A percentile compares a stretch with the other conserved stretches of the same genome.
These are phyloP conservation scores for Diplodia mutila DNA, from an alignment of 2,329 filamentous ascomycete species.

Conservation along the genomic window DNA sequence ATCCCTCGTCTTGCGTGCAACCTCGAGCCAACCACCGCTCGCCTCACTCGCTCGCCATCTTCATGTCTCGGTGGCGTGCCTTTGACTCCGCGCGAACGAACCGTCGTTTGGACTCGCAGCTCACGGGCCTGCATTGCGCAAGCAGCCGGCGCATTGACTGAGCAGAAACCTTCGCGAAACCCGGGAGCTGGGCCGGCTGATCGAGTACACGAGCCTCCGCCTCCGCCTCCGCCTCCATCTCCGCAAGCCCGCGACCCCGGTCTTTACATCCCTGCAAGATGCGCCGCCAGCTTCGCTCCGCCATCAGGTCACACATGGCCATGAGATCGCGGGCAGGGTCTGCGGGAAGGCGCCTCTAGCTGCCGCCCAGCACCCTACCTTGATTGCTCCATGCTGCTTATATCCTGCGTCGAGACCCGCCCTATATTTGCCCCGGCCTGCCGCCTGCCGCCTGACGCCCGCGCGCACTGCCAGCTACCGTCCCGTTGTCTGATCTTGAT, in stretches of 20 bases:
- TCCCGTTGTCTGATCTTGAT: neutral
- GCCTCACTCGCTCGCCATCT: neutral
- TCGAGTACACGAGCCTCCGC: neutral
- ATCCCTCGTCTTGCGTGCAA: neutral
- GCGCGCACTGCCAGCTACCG: neutral
- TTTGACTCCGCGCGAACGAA: neutral
- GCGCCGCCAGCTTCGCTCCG: neutral
- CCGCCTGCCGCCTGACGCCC: conserved; percentile 7
- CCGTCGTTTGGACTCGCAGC: neutral
- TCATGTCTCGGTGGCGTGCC: neutral
- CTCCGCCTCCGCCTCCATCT: neutral
- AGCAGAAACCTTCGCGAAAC: neutral
- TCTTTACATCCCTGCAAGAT: neutral
- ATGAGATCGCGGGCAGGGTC: conserved; percentile 4
- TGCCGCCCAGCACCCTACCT: neutral
- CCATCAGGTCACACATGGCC: neutral
- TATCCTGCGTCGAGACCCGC: neutral
- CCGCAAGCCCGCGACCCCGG: conserved; percentile 1
- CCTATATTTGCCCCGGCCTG: conserved; percentile 8
- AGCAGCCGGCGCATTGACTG: conserved; percentile 5
- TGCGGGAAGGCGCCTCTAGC: conserved; percentile 7
- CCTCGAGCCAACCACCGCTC: neutral
- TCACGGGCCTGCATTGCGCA: conserved; percentile 1
- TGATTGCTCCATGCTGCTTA: neutral
- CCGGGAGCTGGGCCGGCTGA: neutral